A percentile compares a stretch with the other conserved stretches of the same genome.
Conservation (phyloP, 2,329 filamentous ascomycete species). For the Epichloe aotearoae region DNA sequence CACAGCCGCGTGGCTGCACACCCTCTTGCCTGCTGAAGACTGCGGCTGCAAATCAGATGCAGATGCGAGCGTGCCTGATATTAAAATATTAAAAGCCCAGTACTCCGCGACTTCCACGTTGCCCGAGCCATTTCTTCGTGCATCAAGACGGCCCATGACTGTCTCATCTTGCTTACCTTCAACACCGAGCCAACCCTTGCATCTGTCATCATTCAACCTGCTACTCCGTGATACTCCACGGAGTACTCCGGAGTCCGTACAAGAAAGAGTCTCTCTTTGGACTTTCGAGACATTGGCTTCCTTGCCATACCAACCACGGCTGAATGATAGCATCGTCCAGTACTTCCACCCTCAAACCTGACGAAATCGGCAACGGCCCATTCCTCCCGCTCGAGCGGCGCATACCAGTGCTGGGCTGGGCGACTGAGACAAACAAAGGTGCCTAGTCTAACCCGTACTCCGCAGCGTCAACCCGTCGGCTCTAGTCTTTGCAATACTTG, state of each 20-base stretch:
- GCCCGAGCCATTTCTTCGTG: background rate
- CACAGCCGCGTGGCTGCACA: no score
- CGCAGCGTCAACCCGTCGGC: background rate
- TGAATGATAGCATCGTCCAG: background rate
- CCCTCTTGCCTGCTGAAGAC: no score
- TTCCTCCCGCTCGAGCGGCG: background rate
- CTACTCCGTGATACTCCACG: background rate
- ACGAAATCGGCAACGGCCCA: background rate
- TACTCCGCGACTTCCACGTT: no score
- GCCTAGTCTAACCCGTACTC: background rate
- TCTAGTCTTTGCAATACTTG: background rate
- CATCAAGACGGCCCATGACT: background rate
- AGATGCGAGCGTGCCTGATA: no score
- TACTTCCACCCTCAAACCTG: background rate
- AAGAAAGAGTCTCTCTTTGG: background rate
- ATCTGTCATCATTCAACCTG: background rate
- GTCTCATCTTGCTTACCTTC: background rate
- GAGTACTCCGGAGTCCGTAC: no score
- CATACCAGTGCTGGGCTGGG: slow-evolving; percentile 3
- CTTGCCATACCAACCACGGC: background rate
- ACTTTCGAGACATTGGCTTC: slow-evolving; percentile 2
- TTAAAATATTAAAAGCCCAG: no score
- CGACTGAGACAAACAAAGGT: background rate
- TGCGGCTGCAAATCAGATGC: no score
- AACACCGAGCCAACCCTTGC: background rate